A percentile compares a stretch with the other conserved stretches of the same genome.
phyloP scores from a whole-genome alignment of 1,284 basidiomycete genomes.

The Xerocomus amazonicus region DNA sequence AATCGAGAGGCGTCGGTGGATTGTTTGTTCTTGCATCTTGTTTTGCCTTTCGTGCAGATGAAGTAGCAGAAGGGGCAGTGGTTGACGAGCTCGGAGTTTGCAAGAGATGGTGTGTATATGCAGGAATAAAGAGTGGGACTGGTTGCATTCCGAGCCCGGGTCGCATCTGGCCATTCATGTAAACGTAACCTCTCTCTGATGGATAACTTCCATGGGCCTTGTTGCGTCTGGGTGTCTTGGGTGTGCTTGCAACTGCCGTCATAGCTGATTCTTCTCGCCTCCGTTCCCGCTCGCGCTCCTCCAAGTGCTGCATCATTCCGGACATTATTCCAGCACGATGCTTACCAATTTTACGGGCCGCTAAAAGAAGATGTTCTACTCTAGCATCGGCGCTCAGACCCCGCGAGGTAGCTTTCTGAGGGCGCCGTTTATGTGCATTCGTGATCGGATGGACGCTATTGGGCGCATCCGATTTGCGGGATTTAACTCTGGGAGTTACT shows the following conservation, averaged over 20 bases:
- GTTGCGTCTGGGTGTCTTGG: conserved; percentile 32
- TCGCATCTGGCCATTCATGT: conserved; percentile 27
- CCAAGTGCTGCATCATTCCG: conserved; percentile 32
- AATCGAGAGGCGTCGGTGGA: conserved; percentile 44
- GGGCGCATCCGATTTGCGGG: conserved; percentile 23
- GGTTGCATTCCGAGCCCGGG: conserved; percentile 23
- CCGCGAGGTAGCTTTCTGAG: conserved; percentile 21
- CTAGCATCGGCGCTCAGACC: conserved; percentile 43
- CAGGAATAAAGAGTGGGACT: conserved; percentile 30
- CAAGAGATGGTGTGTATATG: conserved; percentile 28
- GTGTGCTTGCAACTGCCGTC: conserved; percentile 26
- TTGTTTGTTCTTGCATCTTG: conserved; percentile 17
- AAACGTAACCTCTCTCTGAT: conserved; percentile 25
- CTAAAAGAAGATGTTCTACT: conserved; percentile 45
- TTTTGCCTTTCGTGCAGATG: conserved; percentile 23
- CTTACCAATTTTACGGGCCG: conserved; percentile 46
- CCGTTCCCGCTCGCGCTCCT: conserved; percentile 27
- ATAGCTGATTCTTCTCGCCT: conserved; percentile 25
- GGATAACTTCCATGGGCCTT: conserved; percentile 15
- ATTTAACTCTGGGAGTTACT: conserved; percentile 23
- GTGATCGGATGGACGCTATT: conserved; percentile 3
- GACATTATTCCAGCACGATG: conserved; percentile 40
- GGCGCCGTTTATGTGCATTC: conserved; percentile 23
- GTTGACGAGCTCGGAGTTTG: conserved; percentile 33
- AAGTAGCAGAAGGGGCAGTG: conserved; percentile 26